phyloP scores from a whole-genome alignment of 139 green algal genomes.

The Edaphochlamys debaryana region DNA sequence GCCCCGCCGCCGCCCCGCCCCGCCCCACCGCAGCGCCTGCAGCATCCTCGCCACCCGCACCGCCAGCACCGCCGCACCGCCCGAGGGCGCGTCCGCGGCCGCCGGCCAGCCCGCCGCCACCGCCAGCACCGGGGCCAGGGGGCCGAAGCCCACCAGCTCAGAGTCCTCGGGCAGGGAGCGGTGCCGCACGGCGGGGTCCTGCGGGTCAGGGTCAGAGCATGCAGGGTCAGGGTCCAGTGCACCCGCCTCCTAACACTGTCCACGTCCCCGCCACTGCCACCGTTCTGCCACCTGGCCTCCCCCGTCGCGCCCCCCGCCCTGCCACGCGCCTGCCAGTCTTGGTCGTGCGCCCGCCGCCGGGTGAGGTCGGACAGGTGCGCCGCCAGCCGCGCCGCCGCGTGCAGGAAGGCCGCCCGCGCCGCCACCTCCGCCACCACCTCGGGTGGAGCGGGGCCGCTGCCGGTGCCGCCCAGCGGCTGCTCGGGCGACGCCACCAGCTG shows the following conservation, averaged over 20 bases:
- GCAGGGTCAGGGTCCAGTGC: too few relatives aligned
- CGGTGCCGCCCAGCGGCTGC: background rate
- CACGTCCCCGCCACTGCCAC: too few relatives aligned
- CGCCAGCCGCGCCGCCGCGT: conserved; percentile 10
- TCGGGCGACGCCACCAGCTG: background rate
- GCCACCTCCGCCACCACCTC: conserved; percentile 31
- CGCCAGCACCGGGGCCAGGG: conserved; percentile 20
- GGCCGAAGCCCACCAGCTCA: conserved; percentile 20
- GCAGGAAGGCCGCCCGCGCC: conserved; percentile 17
- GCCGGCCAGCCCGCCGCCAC: conserved; percentile 26
- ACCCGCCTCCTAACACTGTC: too few relatives aligned
- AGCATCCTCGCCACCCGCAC: conserved; percentile 39
- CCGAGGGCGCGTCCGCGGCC: background rate
- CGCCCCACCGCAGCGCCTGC: conserved; percentile 27
- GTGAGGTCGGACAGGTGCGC: conserved; percentile 26
- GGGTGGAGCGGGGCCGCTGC: too few relatives aligned
- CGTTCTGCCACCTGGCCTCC: too few relatives aligned
- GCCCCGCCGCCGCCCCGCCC: background rate
- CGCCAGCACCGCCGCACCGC: conserved; percentile 7
- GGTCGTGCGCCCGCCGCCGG: conserved; percentile 20
- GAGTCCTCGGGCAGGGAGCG: conserved; percentile 37
- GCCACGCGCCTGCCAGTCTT: conserved; percentile 16
- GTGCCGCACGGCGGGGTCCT: conserved; percentile 36
- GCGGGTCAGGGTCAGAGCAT: background rate
- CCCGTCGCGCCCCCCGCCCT: too few relatives aligned